A percentile compares a stretch with the other conserved stretches of the same genome.
Conservation (phyloP, 2,329 filamentous ascomycete species). For the Aspergillus uvarum region DNA sequence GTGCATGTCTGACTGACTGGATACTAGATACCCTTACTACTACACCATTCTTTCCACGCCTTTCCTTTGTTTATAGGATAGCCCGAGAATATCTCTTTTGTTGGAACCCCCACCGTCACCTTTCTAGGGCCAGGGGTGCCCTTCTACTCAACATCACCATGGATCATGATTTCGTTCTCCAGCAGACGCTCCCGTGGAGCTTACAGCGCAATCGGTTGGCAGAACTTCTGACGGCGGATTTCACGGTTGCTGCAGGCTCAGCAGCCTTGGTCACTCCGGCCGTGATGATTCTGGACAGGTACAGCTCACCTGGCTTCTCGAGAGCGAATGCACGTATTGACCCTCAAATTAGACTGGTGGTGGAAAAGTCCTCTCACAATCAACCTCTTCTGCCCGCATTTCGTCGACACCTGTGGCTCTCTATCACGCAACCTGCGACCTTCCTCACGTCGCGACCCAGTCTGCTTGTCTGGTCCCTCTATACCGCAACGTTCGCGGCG, state of each 20-base stretch:
- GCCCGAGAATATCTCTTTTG: not conserved
- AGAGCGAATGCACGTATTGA: slow-evolving; percentile 29
- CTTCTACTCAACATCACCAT: slow-evolving; percentile 15
- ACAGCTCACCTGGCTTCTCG: slow-evolving; percentile 31
- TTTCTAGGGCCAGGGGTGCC: not conserved
- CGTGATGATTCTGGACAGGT: slow-evolving; percentile 32
- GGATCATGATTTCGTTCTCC: slow-evolving; percentile 27
- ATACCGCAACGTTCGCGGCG: slow-evolving; percentile 80
- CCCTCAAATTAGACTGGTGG: slow-evolving; percentile 20
- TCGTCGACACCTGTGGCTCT: slow-evolving; percentile 20
- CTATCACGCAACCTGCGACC: slow-evolving; percentile 37
- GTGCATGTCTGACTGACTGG: not conserved
- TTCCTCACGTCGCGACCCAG: slow-evolving; percentile 41
- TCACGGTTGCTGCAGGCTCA: slow-evolving; percentile 47
- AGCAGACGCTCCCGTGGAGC: slow-evolving; percentile 24
- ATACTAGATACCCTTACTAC: not conserved
- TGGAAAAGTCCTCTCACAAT: slow-evolving; percentile 28
- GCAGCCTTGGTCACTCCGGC: slow-evolving; percentile 28
- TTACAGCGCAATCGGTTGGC: slow-evolving; percentile 37
- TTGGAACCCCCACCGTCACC: not conserved
- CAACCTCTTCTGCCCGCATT: slow-evolving; percentile 24
- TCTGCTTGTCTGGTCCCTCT: slow-evolving; percentile 54
- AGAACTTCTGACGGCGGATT: slow-evolving; percentile 60
- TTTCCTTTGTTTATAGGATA: slow-evolving; percentile 7
- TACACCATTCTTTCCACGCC: slow-evolving; percentile 4